These are phyloP conservation scores for Ceratocystis colombiana DNA, from an alignment of 2,329 filamentous ascomycete species.

Conservation along the genomic window DNA sequence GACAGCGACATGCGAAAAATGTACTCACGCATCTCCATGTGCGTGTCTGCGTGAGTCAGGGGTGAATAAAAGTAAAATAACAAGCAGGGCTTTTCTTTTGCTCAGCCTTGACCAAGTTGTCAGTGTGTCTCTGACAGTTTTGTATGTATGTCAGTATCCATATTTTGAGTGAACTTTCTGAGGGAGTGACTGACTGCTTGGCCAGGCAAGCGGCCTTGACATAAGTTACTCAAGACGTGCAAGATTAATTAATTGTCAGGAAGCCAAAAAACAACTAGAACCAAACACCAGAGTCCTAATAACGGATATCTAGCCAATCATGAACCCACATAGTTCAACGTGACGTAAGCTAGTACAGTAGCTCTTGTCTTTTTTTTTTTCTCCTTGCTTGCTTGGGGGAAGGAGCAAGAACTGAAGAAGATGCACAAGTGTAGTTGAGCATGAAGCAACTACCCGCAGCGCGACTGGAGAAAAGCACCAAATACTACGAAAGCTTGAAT, in stretches of 20 bases:
- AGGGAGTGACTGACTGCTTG: neutral
- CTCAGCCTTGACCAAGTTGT: neutral
- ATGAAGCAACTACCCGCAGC: neutral
- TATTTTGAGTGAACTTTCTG: neutral
- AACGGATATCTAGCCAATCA: constrained; percentile 4
- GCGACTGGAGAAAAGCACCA: neutral
- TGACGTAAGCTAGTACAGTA: neutral
- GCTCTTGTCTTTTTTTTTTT: neutral
- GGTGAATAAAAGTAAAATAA: neutral
- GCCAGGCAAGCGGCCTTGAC: no score
- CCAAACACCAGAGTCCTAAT: neutral
- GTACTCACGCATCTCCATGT: neutral
- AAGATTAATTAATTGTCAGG: neutral
- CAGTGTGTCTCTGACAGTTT: neutral
- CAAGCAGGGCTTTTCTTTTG: neutral
- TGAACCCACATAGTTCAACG: constrained; percentile 4
- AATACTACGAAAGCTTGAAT: no score
- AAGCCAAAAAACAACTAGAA: neutral
- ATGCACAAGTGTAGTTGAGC: neutral
- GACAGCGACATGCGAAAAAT: neutral
- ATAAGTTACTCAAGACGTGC: no score
- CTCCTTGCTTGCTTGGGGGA: neutral
- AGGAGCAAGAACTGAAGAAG: neutral
- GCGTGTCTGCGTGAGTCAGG: neutral
- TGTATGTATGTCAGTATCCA: neutral